Conservation (phyloP, 2,329 filamentous ascomycete species). For the Drechslerella dactyloides region DNA sequence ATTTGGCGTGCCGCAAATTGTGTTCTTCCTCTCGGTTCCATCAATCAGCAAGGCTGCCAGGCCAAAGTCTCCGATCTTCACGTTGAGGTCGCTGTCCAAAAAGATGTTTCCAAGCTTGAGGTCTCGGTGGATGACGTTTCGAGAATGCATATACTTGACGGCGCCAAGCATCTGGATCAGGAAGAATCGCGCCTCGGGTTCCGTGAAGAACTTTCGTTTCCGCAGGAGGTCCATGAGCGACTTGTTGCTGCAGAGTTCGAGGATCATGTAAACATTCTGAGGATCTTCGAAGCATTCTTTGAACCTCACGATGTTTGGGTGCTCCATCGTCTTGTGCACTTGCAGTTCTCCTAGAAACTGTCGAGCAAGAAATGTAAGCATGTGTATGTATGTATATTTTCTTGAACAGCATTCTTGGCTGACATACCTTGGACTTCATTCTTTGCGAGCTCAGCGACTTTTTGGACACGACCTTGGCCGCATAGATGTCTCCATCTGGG, state of each 20-base stretch:
- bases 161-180: conserved; percentile 94
- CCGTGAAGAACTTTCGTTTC: conserved; percentile 83
- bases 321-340: conserved; percentile 97
- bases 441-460: conserved; percentile 53
- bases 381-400: background rate
- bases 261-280: conserved; percentile 86
- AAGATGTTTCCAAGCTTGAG: conserved; percentile 99
- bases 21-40: conserved; percentile 88
- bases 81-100: conserved; percentile 90
- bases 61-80: conserved; percentile 97
- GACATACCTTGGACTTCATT: conserved; percentile 54
- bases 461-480: conserved; percentile 56
- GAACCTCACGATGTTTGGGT: conserved; percentile 95
- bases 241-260: conserved; percentile 93
- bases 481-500: conserved; percentile 54
- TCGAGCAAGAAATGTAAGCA: conserved; percentile 10
- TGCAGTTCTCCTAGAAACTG: conserved; percentile 83
- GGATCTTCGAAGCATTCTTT: conserved; percentile 90
- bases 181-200: conserved; percentile 92
- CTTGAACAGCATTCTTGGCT: background rate
- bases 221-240: conserved; percentile 84
- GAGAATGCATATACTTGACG: conserved; percentile 95
- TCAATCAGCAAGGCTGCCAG: conserved; percentile 89
- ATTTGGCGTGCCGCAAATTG: conserved; percentile 94
- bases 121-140: conserved; percentile 95